Evolutionary conservation across 768 basidiomycete species (phyloP), one percentile per base, ranked within the genome.

Genomic region (Amanita molliuscula): DNA sequence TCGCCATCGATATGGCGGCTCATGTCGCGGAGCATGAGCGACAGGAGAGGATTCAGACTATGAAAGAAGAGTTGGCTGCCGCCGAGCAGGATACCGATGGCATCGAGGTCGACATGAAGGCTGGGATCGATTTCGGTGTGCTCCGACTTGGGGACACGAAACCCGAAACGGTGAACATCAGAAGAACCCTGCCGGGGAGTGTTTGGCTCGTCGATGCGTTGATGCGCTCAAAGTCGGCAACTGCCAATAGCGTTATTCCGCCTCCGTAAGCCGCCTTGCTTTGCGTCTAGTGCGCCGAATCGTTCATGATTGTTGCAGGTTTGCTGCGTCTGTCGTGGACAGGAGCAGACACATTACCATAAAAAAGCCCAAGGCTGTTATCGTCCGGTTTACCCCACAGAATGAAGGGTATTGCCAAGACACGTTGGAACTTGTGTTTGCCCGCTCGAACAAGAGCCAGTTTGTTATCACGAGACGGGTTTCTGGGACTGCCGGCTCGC

Each of bases 381-480:
- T 56, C 11, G 53, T 72, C 25, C 40, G 59, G 0, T 70, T 70
- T 48, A 62, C 62, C 21, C 68, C 65, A 1, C 57, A 68, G 5
- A 61, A 68, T 44, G 63, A 63, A 23, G 78, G 79, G 0, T 63
- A 67, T 18, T 74, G 68, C 51, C 66, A 74, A 44, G 76, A 78
- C 50, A 67, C 64, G 0, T 61, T 79, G 4, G 76, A 78, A 36
- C 62, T 81, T 13, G 50, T 69, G 1, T 78, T 81, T 52, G 54
- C 65, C 37, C 66, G 76, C 46, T 50, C 56, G 0, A 52, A 55
- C 3, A 54, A 56, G 26, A 52, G 62, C 18, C 65, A 64, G 2
- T 80, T 80, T 58, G 55, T 72, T 34, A 78, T 81, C 47, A 67
- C 68, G 0, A 72, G 81, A 2, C 59, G 56, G 5, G 54, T 81